Base-by-base conservation (phyloP, 306 rosid species). In the Cicer cuneatum region DNA sequence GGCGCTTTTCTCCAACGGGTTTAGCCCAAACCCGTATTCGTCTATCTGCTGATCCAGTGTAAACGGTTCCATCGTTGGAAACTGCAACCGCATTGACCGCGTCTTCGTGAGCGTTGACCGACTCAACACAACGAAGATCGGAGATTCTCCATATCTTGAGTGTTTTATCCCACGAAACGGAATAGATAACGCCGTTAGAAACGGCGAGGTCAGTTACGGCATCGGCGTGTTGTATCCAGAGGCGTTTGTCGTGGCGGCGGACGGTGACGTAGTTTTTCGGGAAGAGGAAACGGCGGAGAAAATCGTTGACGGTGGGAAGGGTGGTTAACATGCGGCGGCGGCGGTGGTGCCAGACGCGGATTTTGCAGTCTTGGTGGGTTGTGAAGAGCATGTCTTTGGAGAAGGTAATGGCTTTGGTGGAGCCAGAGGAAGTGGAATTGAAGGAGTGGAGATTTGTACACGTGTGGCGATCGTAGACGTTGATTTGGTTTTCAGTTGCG, bases 161-260 rank as follows among this genome's bases (percentile, higher is more conserved):
- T 33, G 83, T 88, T 81, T 79, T 83, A 39, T 94, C 98, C 98
- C 98, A 94, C 4, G 98, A 94, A 21, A 94, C 96, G 1, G 98
- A 94, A 72, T 91, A 94, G 13, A 94, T 84, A 10, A 86, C 54
- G 13, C 86, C 88, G 79, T 82, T 47, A 1, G 72, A 29, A 2
- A 88, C 93, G 18, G 90, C 89, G 38, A 91, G 84, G 37, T 86
- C 95, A 0, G 97, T 82, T 4, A 94, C 89, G 63, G 98, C 95
- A 86, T 94, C 98, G 0, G 89, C 89, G 69, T 94, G 98, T 29
- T 90, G 82, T 4, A 94, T 94, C 98, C 97, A 91, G 65, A 94
- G 90, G 3, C 84, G 74, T 8, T 76, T 87, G 43, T 85, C 65
- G 79, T 94, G 97, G 39, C 97, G 97, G 1, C 98, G 97, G 43